Conservation (phyloP, 108 stramenopile genomes). For the Fragilaria crotonensis region DNA sequence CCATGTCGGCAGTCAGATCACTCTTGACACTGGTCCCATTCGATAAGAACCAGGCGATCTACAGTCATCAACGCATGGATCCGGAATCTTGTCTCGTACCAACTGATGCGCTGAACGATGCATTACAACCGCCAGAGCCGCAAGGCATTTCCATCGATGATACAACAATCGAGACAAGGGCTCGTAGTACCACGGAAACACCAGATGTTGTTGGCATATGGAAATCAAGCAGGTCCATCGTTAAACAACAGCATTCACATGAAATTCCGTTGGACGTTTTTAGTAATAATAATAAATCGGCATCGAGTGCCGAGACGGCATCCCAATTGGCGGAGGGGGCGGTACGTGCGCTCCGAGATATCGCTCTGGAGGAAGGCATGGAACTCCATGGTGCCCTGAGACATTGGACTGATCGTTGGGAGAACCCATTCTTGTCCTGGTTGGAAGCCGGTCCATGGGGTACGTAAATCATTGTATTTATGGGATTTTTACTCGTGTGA, state of each 20-base stretch:
- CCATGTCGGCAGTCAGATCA: constrained; percentile 15
- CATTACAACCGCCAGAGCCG: neutral
- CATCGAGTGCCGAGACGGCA: constrained; percentile 56
- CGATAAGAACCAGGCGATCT: neutral
- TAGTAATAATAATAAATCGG: neutral
- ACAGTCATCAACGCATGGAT: neutral
- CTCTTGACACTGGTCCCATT: constrained; percentile 11
- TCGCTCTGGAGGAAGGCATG: constrained; percentile 72
- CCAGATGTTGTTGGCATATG: no score
- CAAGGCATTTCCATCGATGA: neutral
- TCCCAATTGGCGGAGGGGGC: constrained; percentile 78
- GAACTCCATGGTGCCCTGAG: constrained; percentile 63
- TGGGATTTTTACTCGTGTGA: neutral
- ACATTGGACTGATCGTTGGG: constrained; percentile 75
- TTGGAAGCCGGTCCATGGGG: constrained; percentile 64
- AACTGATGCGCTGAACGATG: neutral
- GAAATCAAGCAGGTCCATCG: neutral
- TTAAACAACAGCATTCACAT: no score
- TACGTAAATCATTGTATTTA: constrained; percentile 5
- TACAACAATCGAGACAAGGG: neutral
- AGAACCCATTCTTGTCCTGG: constrained; percentile 64
- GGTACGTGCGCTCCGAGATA: constrained; percentile 69
- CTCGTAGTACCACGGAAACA: no score
- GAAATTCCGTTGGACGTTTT: neutral
- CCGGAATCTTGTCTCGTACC: neutral